Percentiles rank a stretch among this genome's conserved stretches.
These are phyloP conservation scores for Hippophae rhamnoides DNA, from an alignment of 306 rosid genomes.

Conservation along the genomic window DNA sequence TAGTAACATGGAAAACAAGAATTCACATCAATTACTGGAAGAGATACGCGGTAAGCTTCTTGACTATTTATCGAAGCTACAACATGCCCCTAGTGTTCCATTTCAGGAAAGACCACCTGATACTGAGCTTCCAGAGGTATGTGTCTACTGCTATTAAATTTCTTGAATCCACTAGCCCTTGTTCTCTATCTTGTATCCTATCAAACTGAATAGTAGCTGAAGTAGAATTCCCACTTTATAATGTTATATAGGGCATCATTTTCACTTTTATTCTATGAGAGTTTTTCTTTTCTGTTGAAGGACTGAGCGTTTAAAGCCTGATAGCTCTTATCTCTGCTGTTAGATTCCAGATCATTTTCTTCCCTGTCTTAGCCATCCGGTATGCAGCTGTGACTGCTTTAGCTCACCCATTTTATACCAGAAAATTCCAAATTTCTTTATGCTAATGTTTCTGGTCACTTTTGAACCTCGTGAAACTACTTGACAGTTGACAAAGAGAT, in stretches of 20 bases:
- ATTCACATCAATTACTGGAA: slow-evolving; percentile 56
- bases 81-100: slow-evolving; percentile 82
- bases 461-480: no score
- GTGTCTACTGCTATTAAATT: not conserved
- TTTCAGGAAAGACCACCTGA: slow-evolving; percentile 85
- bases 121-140: slow-evolving; percentile 69
- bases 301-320: not conserved
- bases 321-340: not conserved
- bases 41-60: slow-evolving; percentile 66
- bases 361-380: not conserved
- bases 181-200: not conserved
- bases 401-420: not conserved
- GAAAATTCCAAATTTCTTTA: no score
- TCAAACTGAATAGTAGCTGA: not conserved
- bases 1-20: slow-evolving; percentile 92
- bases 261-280: not conserved
- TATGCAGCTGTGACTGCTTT: not conserved
- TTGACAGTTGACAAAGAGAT: no score
- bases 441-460: no score
- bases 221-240: not conserved
- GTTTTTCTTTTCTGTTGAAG: not conserved
- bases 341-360: not conserved
- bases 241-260: not conserved
- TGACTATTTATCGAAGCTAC: slow-evolving; percentile 68
- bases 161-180: not conserved